Evolutionary conservation across 1,139 yeast species (phyloP), one percentile per base, ranked within the genome.

Genomic region (Trichomonascaceae sp.): DNA sequence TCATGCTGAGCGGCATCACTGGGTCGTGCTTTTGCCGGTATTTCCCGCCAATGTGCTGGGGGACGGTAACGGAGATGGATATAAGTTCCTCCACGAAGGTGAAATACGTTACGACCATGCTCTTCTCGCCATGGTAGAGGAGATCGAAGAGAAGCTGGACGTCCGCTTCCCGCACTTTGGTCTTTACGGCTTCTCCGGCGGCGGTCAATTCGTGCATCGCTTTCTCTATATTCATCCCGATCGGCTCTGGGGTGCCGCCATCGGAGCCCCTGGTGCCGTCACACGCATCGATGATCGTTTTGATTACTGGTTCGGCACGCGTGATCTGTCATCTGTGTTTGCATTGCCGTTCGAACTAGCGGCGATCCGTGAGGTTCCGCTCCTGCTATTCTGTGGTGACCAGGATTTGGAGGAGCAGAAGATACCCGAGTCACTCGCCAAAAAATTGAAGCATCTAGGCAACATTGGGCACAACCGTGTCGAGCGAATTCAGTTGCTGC

Each of bases 181-280:
- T 15, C 45, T 54, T 43, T 22, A 18, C 13, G 57, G 57, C n/a
- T 54, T 54, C 44, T 43, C 50, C 9, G 57, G 57, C 39, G 57
- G 57, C 13, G 57, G 53, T 18, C 57, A 54, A 27, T 54, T 52
- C 43, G 43, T 38, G 9, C 57, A 54, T 41, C 38, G 57, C n/a
- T 54, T 54, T 32, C 45, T 52, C 8, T 54, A 54, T 36, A 32
- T 54, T 9, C 48, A 54, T 45, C 57, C 57, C 2, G 41, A 49
- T 7, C 24, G 51, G 38, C 41, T 54, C 18, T 38, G 49, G 19
- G 57, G 46, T 2, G 45, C 53, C 3, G 27, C 49, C 12, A 54
- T 54, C 19, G 57, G 55, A 9, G 47, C 54, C 13, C 53, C 53
- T 8, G 53, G 55, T 4, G 39, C 51, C n/a, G 24, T 36, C 18